Evolutionary conservation across 306 rosid species (phyloP).

Genomic region (Corylus avellana): DNA sequence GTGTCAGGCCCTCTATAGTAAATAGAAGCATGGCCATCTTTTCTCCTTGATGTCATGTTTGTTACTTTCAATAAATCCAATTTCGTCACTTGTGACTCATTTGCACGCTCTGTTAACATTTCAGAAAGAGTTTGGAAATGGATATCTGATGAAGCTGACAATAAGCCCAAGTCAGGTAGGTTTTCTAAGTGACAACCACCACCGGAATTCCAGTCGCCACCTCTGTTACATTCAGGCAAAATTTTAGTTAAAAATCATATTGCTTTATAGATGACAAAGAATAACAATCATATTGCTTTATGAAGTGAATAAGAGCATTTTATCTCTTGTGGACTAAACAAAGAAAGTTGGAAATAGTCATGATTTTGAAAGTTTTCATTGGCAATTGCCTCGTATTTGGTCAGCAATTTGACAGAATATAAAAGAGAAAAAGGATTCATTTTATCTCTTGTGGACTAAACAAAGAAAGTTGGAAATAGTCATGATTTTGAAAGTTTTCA

Average conservation of each 20-base stretch:
- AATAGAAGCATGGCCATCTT: constrained; percentile 82
- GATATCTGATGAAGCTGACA: constrained; percentile 35
- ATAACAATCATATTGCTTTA: background rate
- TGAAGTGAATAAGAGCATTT: background rate
- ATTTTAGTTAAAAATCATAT: constrained; percentile 26
- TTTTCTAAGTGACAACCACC: constrained; percentile 86
- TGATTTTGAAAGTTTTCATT: background rate
- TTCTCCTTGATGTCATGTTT: constrained; percentile 65
- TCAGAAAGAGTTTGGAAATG: constrained; percentile 45
- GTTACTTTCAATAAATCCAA: constrained; percentile 69
- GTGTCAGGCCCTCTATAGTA: constrained; percentile 53
- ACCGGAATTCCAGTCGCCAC: constrained; percentile 85
- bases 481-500: background rate
- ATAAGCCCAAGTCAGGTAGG: constrained; percentile 59
- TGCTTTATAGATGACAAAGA: background rate
- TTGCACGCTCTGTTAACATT: constrained; percentile 45
- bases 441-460: constrained; percentile 6
- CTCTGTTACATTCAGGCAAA: constrained; percentile 48
- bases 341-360: background rate
- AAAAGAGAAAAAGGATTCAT: background rate
- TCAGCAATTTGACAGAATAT: background rate
- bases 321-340: constrained; percentile 2
- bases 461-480: background rate
- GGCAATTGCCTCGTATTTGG: background rate
- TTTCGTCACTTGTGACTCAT: constrained; percentile 39